Conservation (phyloP, 1,139 yeast genomes). For the Candida pseudoviswanathii region DNA sequence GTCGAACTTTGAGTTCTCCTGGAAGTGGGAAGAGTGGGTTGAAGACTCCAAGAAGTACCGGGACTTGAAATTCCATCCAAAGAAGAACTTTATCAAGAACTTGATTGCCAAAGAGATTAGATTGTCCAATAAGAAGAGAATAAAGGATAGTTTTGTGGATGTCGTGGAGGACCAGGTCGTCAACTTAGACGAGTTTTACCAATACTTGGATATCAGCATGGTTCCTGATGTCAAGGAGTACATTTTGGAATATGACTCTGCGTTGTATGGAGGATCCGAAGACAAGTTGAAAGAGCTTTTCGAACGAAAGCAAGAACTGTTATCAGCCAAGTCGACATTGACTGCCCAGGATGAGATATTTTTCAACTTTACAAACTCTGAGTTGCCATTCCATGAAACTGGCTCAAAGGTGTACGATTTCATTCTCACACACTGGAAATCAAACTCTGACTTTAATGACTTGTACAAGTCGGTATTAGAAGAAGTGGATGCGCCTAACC, state of each 20-base stretch:
- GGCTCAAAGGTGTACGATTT: conserved; percentile 46
- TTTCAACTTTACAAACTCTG: conserved; percentile 38
- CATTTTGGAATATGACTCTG: conserved; percentile 37
- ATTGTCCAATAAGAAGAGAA: conserved; percentile 68
- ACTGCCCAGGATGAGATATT: conserved; percentile 47
- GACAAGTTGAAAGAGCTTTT: conserved; percentile 31
- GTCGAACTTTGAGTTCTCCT: conserved; percentile 90
- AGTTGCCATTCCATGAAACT: conserved; percentile 39
- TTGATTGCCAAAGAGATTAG: conserved; percentile 83
- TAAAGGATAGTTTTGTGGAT: conserved; percentile 73
- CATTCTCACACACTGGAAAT: conserved; percentile 43
- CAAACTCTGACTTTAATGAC: conserved; percentile 41
- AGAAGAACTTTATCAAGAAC: conserved; percentile 71
- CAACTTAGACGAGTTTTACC: conserved; percentile 58
- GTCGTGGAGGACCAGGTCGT: conserved; percentile 23
- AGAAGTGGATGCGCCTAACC: conserved; percentile 20
- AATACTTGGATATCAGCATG: conserved; percentile 55
- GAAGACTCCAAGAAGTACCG: conserved; percentile 46
- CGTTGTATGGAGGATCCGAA: conserved; percentile 37
- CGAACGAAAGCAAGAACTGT: conserved; percentile 33
- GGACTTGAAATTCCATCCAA: conserved; percentile 62
- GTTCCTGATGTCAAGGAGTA: conserved; percentile 28
- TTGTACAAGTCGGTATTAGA: conserved; percentile 34
- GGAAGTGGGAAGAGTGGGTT: conserved; percentile 99
- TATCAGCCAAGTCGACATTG: conserved; percentile 27